Conservation (phyloP, 345 rosid genomes). For the Eucalyptus microcorys region DNA sequence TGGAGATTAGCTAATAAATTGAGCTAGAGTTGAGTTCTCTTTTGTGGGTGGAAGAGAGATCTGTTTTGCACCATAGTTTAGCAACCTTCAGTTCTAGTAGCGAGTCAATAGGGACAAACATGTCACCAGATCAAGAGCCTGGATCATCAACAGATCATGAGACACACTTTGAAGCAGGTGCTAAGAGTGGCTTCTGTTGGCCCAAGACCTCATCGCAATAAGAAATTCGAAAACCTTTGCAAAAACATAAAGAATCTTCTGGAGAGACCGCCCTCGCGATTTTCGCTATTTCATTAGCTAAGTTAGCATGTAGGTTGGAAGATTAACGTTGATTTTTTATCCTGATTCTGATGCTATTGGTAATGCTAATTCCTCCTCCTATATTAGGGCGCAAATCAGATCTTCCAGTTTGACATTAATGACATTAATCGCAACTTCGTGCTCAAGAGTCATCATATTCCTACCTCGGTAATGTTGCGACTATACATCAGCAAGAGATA, state of each 20-base stretch:
- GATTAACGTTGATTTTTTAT: background rate
- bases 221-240: background rate
- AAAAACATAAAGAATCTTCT: background rate
- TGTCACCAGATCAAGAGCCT: background rate
- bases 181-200: background rate
- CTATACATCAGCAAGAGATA: background rate
- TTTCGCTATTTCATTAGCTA: background rate
- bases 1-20: background rate
- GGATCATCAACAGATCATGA: background rate
- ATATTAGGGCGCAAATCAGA: background rate
- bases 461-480: background rate
- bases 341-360: background rate
- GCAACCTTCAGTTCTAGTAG: background rate
- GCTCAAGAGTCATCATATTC: background rate
- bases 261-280: background rate
- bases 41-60: background rate
- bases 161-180: background rate
- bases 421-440: background rate
- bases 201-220: background rate
- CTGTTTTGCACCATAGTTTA: background rate
- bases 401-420: background rate
- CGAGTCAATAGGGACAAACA: background rate
- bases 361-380: background rate
- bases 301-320: background rate
- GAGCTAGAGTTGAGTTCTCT: background rate